Evolutionary conservation across 2,329 filamentous ascomycete genomes (phyloP).

Genomic region (Zymoseptoria pseudotritici): DNA sequence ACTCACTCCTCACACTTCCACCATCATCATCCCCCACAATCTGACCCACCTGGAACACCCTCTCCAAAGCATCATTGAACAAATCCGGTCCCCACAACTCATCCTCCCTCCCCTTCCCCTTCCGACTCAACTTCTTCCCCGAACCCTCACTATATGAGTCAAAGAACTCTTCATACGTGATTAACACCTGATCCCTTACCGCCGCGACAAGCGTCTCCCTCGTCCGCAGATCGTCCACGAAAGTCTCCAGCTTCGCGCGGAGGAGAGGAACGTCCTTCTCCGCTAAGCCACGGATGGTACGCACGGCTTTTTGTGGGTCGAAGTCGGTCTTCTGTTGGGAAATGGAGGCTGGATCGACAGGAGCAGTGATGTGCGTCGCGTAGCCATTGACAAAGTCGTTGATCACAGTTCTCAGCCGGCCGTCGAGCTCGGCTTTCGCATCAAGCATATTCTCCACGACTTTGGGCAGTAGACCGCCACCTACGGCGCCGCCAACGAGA

Average conservation of each 20-base stretch:
- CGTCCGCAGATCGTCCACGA: constrained; percentile 57
- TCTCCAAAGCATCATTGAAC: constrained; percentile 56
- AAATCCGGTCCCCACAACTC: constrained; percentile 59
- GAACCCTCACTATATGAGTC: constrained; percentile 42
- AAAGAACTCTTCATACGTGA: constrained; percentile 58
- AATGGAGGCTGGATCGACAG: constrained; percentile 27
- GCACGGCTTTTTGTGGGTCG: constrained; percentile 27
- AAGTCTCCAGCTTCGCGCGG: constrained; percentile 51
- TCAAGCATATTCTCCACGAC: constrained; percentile 66
- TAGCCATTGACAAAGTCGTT: constrained; percentile 58
- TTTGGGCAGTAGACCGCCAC: constrained; percentile 50
- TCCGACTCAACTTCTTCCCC: constrained; percentile 34
- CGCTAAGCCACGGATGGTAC: constrained; percentile 46
- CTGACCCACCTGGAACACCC: constrained; percentile 50
- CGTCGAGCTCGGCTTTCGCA: constrained; percentile 61
- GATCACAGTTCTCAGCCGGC: constrained; percentile 54
- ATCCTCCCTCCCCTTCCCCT: constrained; percentile 55
- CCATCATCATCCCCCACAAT: constrained; percentile 27
- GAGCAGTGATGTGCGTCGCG: constrained; percentile 49
- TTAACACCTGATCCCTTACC: constrained; percentile 56
- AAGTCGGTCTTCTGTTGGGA: constrained; percentile 16
- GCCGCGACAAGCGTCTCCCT: constrained; percentile 59
- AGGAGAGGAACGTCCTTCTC: constrained; percentile 52
- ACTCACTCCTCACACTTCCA: constrained; percentile 14
- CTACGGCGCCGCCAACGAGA: constrained; percentile 41